phyloP scores from a whole-genome alignment of 2,329 filamentous ascomycete genomes.

The Sporothrix phasma region DNA sequence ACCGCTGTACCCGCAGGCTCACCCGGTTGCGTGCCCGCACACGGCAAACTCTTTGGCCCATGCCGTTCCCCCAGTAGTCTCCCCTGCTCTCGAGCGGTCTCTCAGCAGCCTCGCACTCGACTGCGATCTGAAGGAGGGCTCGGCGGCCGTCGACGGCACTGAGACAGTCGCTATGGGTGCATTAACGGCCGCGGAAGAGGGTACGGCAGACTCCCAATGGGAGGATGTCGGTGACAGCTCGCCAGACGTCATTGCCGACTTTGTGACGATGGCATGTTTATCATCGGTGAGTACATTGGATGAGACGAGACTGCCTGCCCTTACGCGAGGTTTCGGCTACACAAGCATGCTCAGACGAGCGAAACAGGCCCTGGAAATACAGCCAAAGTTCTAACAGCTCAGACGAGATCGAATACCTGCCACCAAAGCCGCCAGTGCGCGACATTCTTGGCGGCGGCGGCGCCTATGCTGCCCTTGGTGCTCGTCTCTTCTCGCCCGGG shows the following conservation, averaged over 20 bases:
- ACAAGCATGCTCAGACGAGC: neutral
- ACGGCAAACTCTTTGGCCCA: neutral
- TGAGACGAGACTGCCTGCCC: neutral
- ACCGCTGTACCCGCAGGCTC: neutral
- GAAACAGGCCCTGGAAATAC: too few species aligned
- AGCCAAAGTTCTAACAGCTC: constrained; percentile 11
- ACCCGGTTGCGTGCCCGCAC: neutral
- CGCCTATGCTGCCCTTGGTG: constrained; percentile 76
- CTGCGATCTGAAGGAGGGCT: neutral
- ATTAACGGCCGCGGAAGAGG: neutral
- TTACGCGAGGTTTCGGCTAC: neutral
- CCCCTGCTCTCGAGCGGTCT: neutral
- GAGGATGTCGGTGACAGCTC: neutral
- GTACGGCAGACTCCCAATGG: neutral
- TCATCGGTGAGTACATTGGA: constrained; percentile 47
- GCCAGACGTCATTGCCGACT: constrained; percentile 39
- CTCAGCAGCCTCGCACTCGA: neutral
- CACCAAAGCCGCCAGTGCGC: constrained; percentile 56
- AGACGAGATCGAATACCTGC: constrained; percentile 87
- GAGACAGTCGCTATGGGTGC: neutral
- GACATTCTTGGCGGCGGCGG: constrained; percentile 84
- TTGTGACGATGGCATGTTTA: constrained; percentile 64
- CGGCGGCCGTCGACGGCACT: neutral
- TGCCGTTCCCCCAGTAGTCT: neutral
- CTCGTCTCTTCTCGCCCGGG: constrained; percentile 76